Evolutionary conservation across 192 early-diverging fungal species (phyloP).

Genomic region (Podila horticola): DNA sequence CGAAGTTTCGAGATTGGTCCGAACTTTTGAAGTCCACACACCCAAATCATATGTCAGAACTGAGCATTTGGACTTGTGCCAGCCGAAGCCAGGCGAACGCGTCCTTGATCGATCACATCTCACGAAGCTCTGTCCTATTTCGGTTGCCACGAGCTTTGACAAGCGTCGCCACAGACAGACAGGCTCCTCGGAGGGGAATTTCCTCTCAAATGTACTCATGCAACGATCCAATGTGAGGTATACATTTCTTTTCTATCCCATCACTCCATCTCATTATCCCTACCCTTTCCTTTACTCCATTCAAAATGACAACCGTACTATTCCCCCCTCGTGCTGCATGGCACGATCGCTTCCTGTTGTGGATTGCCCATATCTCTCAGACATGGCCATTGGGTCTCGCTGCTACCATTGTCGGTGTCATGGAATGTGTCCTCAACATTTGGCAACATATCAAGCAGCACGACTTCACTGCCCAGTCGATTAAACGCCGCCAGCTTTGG

Average conservation of each 20-base stretch:
- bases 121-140: too few relatives aligned
- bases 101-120: too few relatives aligned
- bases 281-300: background rate
- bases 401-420: slow-evolving; percentile 36
- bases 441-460: slow-evolving; percentile 32
- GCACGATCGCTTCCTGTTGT: slow-evolving; percentile 31
- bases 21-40: too few relatives aligned
- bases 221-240: too few relatives aligned
- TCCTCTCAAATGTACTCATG: too few relatives aligned
- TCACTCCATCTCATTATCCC: background rate
- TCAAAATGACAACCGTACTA: slow-evolving; percentile 9
- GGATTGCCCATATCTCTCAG: slow-evolving; percentile 18
- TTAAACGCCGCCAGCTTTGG: slow-evolving; percentile 29
- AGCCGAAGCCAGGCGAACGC: too few relatives aligned
- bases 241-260: background rate
- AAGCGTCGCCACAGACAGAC: too few relatives aligned
- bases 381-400: slow-evolving; percentile 21
- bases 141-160: too few relatives aligned
- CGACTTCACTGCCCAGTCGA: slow-evolving; percentile 19
- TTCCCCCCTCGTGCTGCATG: slow-evolving; percentile 35
- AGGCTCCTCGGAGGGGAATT: too few relatives aligned
- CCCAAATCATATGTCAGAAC: too few relatives aligned
- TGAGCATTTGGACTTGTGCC: too few relatives aligned
- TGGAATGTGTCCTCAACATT: slow-evolving; percentile 41
- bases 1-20: too few relatives aligned